Conservation (phyloP, 139 green algal species). For the Volvox africanus region DNA sequence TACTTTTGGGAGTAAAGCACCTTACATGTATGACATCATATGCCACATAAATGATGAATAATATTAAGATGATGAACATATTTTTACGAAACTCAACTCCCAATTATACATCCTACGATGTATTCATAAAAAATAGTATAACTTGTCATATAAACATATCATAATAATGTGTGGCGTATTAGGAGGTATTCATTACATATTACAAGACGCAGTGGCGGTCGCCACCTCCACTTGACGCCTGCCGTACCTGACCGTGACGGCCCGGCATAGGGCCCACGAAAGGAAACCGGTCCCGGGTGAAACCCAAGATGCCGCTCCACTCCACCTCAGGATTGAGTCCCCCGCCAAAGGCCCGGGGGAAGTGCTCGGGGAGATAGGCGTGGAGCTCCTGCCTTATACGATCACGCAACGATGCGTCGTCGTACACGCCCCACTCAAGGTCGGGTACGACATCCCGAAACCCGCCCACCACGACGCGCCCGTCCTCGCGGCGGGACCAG, state of each 20-base stretch:
- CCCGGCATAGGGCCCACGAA: conserved; percentile 39
- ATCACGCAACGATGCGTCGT: conserved; percentile 40
- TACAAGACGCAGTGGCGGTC: too few species aligned
- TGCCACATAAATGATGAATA: too few species aligned
- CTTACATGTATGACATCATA: too few species aligned
- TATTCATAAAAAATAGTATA: too few species aligned
- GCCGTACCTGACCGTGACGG: conserved; percentile 19
- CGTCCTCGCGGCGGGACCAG: conserved; percentile 37
- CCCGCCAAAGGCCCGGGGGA: not conserved
- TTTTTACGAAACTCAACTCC: too few species aligned
- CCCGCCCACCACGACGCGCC: conserved; percentile 50
- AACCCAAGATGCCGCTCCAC: conserved; percentile 58
- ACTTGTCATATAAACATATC: too few species aligned
- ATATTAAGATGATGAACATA: too few species aligned
- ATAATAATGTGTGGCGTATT: too few species aligned
- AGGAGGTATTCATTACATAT: too few species aligned
- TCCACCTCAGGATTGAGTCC: conserved; percentile 29
- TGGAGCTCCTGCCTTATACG: not conserved
- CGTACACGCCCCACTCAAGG: conserved; percentile 48
- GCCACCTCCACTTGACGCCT: not conserved
- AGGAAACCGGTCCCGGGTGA: conserved; percentile 52
- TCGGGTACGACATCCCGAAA: conserved; percentile 52
- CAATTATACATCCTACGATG: too few species aligned
- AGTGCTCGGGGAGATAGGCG: conserved; percentile 41
- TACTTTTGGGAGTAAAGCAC: too few species aligned